A percentile compares a stretch with the other conserved stretches of the same genome.
Evolutionary conservation across 805 yeast species (phyloP).

Genomic region (Ogataea paraovalis): DNA sequence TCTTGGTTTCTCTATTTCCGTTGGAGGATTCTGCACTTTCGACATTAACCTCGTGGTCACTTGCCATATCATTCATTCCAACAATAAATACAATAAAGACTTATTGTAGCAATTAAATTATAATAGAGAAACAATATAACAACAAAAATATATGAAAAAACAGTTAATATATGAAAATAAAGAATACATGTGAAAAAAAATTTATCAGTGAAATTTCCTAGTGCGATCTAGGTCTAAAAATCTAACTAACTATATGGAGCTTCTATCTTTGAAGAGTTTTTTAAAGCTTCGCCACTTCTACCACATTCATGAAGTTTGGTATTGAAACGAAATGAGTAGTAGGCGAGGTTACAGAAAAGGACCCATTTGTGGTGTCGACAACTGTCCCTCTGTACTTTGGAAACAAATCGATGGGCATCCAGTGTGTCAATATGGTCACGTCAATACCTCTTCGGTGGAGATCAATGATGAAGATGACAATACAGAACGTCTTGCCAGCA

Average conservation of each 20-base stretch:
- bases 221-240: neutral
- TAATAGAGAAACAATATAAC: too few relatives aligned
- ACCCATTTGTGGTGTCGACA: slow-evolving; percentile 82
- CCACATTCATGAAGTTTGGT: too few relatives aligned
- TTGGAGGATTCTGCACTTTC: neutral
- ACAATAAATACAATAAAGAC: too few relatives aligned
- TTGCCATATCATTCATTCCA: neutral
- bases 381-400: slow-evolving; percentile 80
- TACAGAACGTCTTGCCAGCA: slow-evolving; percentile 36
- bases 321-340: neutral
- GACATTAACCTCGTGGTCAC: neutral
- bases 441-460: slow-evolving; percentile 74
- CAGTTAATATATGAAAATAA: neutral
- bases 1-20: neutral
- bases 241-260: too few relatives aligned
- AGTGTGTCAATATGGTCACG: slow-evolving; percentile 90
- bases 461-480: slow-evolving; percentile 81
- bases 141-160: neutral
- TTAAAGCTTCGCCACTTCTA: too few relatives aligned
- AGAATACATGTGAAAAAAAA: neutral
- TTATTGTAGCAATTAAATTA: too few relatives aligned
- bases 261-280: too few relatives aligned
- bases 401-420: slow-evolving; percentile 69
- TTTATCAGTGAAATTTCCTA: neutral
- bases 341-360: slow-evolving; percentile 47